A percentile compares a stretch with the other conserved stretches of the same genome.
phyloP scores from a whole-genome alignment of 2,329 filamentous ascomycete genomes.

The Beauveria rudraprayagi region DNA sequence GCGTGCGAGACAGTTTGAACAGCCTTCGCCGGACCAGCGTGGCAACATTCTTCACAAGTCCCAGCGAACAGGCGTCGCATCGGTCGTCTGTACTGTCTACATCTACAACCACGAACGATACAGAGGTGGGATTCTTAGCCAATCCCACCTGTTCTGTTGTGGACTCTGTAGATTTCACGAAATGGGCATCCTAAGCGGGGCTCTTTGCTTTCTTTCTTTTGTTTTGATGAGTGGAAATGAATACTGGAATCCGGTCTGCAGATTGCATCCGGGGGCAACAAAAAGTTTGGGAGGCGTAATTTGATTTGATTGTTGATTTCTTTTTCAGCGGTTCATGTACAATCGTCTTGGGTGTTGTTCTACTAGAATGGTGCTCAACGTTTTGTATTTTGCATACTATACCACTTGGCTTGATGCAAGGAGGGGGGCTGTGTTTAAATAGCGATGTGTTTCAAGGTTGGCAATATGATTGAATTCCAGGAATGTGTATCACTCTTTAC shows the following conservation, averaged over 20 bases:
- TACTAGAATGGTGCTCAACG: neutral
- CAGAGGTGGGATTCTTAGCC: constrained; percentile 33
- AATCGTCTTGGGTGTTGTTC: constrained; percentile 1
- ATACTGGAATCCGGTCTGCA: neutral
- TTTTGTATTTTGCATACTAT: constrained; percentile 12
- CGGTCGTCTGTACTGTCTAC: constrained; percentile 50
- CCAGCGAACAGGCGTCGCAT: constrained; percentile 49
- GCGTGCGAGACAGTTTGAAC: constrained; percentile 52
- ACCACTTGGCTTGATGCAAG: neutral
- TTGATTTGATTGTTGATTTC: constrained; percentile 4
- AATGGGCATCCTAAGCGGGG: constrained; percentile 31
- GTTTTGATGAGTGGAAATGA: neutral
- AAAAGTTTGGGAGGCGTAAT: constrained; percentile 10
- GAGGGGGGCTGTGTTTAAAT: neutral
- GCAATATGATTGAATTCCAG: neutral
- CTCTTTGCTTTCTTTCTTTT: neutral
- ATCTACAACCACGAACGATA: constrained; percentile 45
- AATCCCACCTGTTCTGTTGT: constrained; percentile 28
- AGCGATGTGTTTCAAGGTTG: neutral
- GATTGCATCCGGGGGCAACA: neutral
- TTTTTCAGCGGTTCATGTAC: constrained; percentile 5
- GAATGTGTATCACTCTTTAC: neutral
- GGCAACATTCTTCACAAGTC: constrained; percentile 54
- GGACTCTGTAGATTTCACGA: constrained; percentile 42
- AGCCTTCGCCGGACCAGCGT: constrained; percentile 56